Evolutionary conservation across 352 stramenopile genomes (phyloP).

Genomic region (Globisporangium nodosum): DNA sequence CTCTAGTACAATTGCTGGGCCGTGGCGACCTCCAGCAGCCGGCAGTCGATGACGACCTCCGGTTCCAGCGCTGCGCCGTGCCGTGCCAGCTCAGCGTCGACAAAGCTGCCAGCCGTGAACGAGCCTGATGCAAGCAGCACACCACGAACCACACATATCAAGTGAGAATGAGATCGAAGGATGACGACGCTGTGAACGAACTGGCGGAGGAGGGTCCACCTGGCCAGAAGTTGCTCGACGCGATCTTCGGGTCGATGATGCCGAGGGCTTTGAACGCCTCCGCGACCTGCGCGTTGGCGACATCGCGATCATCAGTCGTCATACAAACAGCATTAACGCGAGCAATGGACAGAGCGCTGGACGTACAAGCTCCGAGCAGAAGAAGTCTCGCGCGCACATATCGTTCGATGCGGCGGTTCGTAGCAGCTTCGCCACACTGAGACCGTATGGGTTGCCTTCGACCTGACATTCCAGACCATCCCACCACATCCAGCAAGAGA

Average conservation of each 20-base stretch:
- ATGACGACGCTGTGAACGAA: background rate
- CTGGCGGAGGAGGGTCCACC: constrained; percentile 5
- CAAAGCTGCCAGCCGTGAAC: constrained; percentile 41
- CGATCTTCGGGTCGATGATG: constrained; percentile 26
- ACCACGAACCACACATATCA: background rate
- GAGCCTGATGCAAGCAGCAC: constrained; percentile 21
- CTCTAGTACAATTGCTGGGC: constrained; percentile 13
- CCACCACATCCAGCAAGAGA: background rate
- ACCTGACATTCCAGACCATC: constrained; percentile 15
- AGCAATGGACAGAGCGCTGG: background rate
- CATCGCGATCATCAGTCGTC: background rate
- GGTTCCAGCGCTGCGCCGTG: constrained; percentile 37
- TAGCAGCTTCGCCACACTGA: constrained; percentile 47
- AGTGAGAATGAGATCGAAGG: background rate
- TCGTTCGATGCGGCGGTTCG: constrained; percentile 14
- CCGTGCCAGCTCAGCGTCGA: constrained; percentile 40
- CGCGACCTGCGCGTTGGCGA: constrained; percentile 23
- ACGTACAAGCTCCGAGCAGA: constrained; percentile 64
- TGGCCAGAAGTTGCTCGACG: constrained; percentile 56
- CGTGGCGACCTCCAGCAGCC: constrained; percentile 49
- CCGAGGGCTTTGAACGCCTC: constrained; percentile 53
- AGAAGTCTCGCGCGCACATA: constrained; percentile 26
- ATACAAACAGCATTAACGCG: background rate
- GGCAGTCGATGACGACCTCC: constrained; percentile 51
- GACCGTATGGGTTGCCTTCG: constrained; percentile 39